Evolutionary conservation across 805 yeast genomes (phyloP), one percentile per base, ranked within the genome.

Genomic region (Schwanniomyces sp.): DNA sequence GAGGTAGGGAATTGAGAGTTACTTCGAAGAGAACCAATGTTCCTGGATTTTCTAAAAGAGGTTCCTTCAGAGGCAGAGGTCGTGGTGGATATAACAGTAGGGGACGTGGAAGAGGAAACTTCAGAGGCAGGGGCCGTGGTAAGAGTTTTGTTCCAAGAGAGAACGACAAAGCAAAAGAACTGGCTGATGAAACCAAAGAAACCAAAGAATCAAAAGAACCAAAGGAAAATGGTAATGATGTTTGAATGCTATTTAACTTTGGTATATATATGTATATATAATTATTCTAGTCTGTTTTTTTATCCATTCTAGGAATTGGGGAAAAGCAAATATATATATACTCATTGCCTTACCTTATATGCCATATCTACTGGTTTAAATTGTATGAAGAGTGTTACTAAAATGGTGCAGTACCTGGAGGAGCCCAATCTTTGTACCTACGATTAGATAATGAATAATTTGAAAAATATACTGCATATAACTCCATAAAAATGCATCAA

Each of bases 11-110:
- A 21, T 67, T 84, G 29, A 67, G 67, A 38, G 81, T 82, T 2
- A 64, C 72, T 38, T 63, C 63, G 40, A 82, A 82, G 56, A 72
- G 85, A 65, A 80, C 86, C 7, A 81, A 80, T 49, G 55, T 76
- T 21, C 82, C 82, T 1, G 79, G 83, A 4, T 72, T 71, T 45
- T 54, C 55, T n/a, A 54, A 50, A 18, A 51, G 59, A 36, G 61
- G 60, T 4, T 47, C 56, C 3, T 46, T 48, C 4, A 47, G 63
- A 28, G 61, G 62, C 12, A 26, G 64, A 14, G 62, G 62, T 7
- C 51, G 66, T 14, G 64, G 67, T 6, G 57, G 62, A 7, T 18
- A 10, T 25, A 10, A 16, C 26, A 34, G 43, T 12, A 59, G 75
- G 21, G 54, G 53, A 40, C 53, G 72, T 37, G 61, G 67, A 44